Evolutionary conservation across 768 basidiomycete genomes (phyloP), one percentile per base, ranked within the genome.

Genomic region (Termitomyces sp.): DNA sequence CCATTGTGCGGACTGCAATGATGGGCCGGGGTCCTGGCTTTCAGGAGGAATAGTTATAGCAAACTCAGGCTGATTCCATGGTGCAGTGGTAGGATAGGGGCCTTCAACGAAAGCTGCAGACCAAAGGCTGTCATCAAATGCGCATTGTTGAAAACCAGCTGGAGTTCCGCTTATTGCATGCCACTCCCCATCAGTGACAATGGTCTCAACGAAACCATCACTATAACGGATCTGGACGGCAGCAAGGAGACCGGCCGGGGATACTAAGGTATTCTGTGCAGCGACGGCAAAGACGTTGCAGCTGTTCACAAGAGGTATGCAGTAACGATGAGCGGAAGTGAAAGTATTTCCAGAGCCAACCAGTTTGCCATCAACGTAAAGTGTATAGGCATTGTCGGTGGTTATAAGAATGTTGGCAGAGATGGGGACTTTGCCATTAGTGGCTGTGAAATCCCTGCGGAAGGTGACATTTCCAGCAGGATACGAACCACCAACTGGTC

Each of bases 231-330:
- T 62, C 47, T 71, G 59, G 32, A 74, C 67, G 28, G 68, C 66
- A 3, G 68, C 67, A 24, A 74, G 60, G 0, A 71, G 54, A 1
- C 69, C 72, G 1, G 72, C 72, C 16, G 71, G 64, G 49, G 11
- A 35, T 0, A 46, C 48, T 41, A 67, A 67, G 11, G 54, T 22
- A 32, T 62, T 64, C 47, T 49, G 49, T 10, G 62, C 71, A 6
- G 65, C 60, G 9, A 73, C 64, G 8, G 74, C 71, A 44, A 75
- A 73, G 47, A 70, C 68, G 46, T 74, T 75, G 61, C 66, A 66
- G 7, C 56, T 53, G 2, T 68, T 55, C 1, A 46, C 58, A 40
- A 74, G 63, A 16, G 64, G 59, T 18, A 72, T 68, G 30, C 69
- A 71, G 56, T 70, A 73, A 8, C 62, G 57, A 22, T 71, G 62